Evolutionary conservation across 768 basidiomycete species (phyloP), one percentile per base, ranked within the genome.

Genomic region (Gymnopilus dilepis): DNA sequence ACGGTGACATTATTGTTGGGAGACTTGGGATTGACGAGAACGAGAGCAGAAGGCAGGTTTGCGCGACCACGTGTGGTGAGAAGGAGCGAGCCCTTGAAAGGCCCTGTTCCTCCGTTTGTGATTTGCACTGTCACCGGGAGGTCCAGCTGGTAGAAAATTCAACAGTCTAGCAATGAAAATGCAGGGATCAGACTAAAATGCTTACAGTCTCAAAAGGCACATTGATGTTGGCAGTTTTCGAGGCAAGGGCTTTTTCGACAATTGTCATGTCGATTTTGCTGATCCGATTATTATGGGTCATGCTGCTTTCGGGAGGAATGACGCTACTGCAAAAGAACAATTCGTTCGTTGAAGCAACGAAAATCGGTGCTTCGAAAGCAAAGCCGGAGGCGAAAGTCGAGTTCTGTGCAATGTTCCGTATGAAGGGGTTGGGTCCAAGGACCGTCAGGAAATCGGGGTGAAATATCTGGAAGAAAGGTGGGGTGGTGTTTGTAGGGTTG

Each of bases 311-410:
- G 4, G 88, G 87, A 0, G 86, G 86, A 6, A 89, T 87, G 52
- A 82, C 85, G 61, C 86, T 88, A 71, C 86, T 87, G 3, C 83
- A 78, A 67, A 93, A 93, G 75, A 86, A 87, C 0, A 93, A 76
- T 63, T 88, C 84, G 65, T 91, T 83, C 13, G 86, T 87, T 15
- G 77, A 80, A 5, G 85, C 74, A 31, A 84, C 76, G 73, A 86
- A 91, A 1, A 92, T 77, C 0, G 89, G 89, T 1, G 89, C 92
- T 72, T 93, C 91, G 68, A 92, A 90, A n/a, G 90, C 90, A 63
- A 91, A 86, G 13, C 61, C 64, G 1, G 58, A 62, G 2, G 86
- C 86, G 68, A 87, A 87, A 2, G 80, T 84, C 2, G 81, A 78
- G 58, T 86, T 84, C 8, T 81, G 78, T 0, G 85, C 85, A 42